These are phyloP conservation scores for Gnomoniopsis sp. DNA, from an alignment of 2,329 filamentous ascomycete species.

Conservation along the genomic window DNA sequence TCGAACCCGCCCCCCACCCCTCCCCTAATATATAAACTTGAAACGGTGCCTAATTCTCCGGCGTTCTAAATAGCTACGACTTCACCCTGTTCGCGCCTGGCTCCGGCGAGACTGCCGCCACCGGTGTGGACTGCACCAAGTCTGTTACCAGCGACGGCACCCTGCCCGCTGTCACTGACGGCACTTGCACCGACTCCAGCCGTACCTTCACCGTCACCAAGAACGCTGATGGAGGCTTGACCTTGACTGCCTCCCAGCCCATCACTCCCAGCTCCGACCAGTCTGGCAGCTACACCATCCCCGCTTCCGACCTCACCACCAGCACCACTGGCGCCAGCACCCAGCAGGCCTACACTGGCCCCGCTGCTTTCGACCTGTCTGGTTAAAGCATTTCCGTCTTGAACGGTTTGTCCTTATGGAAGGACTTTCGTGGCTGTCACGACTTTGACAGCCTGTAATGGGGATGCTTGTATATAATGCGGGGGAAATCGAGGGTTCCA, in stretches of 20 bases:
- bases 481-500: too few relatives aligned
- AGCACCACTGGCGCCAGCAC: conserved; percentile 10
- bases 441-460: background rate
- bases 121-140: conserved; percentile 3
- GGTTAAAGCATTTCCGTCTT: too few relatives aligned
- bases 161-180: conserved; percentile 30
- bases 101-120: conserved; percentile 5
- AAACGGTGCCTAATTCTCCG: background rate
- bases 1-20: background rate
- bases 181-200: conserved; percentile 26
- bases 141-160: conserved; percentile 14
- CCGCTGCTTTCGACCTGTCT: conserved; percentile 20
- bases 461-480: too few relatives aligned
- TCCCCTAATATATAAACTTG: background rate
- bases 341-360: conserved; percentile 28
- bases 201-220: conserved; percentile 27
- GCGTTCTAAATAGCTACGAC: conserved; percentile 1
- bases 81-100: conserved; percentile 3
- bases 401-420: background rate
- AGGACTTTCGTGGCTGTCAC: background rate
- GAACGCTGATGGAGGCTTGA: conserved; percentile 22
- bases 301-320: conserved; percentile 22
- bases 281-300: conserved; percentile 26
- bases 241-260: conserved; percentile 26
- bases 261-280: conserved; percentile 24